Evolutionary conservation across 768 basidiomycete species (phyloP).

Genomic region (Termitomyces heimii): DNA sequence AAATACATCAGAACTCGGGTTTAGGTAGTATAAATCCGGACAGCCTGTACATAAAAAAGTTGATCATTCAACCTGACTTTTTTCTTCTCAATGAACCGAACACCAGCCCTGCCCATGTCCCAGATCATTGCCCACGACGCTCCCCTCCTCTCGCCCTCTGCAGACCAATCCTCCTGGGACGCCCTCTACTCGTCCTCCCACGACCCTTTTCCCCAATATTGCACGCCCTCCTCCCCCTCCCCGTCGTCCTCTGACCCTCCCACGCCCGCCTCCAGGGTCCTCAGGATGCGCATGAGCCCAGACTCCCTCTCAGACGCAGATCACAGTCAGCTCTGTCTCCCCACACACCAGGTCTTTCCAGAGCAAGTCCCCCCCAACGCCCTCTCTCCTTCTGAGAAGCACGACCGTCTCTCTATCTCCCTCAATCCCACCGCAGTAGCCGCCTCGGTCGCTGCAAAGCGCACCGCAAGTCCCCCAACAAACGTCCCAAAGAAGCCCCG

Average conservation of each 20-base stretch:
- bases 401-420: slow-evolving; percentile 27
- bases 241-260: slow-evolving; percentile 45
- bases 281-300: slow-evolving; percentile 46
- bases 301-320: slow-evolving; percentile 32
- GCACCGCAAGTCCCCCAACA: slow-evolving; percentile 39
- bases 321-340: slow-evolving; percentile 51
- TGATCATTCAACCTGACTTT: slow-evolving; percentile 17
- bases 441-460: slow-evolving; percentile 29
- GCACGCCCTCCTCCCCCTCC: slow-evolving; percentile 44
- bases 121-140: slow-evolving; percentile 55
- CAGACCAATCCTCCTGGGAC: slow-evolving; percentile 43
- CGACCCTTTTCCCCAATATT: slow-evolving; percentile 44
- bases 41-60: slow-evolving; percentile 19
- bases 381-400: slow-evolving; percentile 21
- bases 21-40: slow-evolving; percentile 27
- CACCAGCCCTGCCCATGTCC: slow-evolving; percentile 42
- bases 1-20: slow-evolving; percentile 12
- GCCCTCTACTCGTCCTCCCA: slow-evolving; percentile 31
- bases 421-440: slow-evolving; percentile 22
- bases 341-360: slow-evolving; percentile 66
- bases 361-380: slow-evolving; percentile 25
- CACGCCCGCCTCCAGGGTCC: slow-evolving; percentile 34
- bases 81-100: slow-evolving; percentile 20
- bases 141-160: slow-evolving; percentile 48
- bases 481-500: slow-evolving; percentile 34